A percentile compares a stretch with the other conserved stretches of the same genome.
Evolutionary conservation across 2,329 filamentous ascomycete genomes (phyloP).

Genomic region (Ophiostoma populinum): DNA sequence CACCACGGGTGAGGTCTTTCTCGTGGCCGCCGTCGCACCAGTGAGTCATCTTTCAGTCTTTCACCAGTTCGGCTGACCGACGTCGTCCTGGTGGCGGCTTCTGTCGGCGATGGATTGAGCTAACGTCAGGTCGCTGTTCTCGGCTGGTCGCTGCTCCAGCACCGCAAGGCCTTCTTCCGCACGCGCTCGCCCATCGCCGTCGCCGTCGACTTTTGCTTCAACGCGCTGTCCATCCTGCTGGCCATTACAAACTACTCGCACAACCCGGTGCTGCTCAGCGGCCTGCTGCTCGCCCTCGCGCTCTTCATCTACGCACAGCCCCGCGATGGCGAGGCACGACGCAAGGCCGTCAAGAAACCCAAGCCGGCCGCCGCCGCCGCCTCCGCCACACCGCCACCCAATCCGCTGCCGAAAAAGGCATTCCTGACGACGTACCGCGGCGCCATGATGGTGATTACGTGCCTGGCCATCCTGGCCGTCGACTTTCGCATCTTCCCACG

Average conservation of each 20-base stretch:
- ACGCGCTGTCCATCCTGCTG: constrained; percentile 65
- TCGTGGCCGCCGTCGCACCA: constrained; percentile 68
- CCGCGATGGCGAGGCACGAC: constrained; percentile 5
- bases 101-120: constrained; percentile 2
- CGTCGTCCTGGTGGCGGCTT: too few species aligned
- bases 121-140: constrained; percentile 52
- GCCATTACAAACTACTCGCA: constrained; percentile 73
- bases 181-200: constrained; percentile 52
- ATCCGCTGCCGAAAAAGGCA: constrained; percentile 67
- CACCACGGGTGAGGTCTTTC: constrained; percentile 68
- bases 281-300: constrained; percentile 57
- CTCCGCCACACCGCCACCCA: constrained; percentile 15
- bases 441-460: constrained; percentile 80
- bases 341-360: constrained; percentile 23
- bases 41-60: constrained; percentile 45
- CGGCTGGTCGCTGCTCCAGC: constrained; percentile 79
- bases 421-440: constrained; percentile 88
- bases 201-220: constrained; percentile 71
- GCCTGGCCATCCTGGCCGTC: constrained; percentile 84
- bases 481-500: constrained; percentile 88
- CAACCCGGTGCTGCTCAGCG: constrained; percentile 53
- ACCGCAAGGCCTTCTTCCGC: constrained; percentile 67
- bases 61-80: too few species aligned
- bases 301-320: constrained; percentile 41
- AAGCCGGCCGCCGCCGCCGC: constrained; percentile 17